These are phyloP conservation scores for Aspergillus latus DNA, from an alignment of 2,329 filamentous ascomycete genomes.

Conservation along the genomic window DNA sequence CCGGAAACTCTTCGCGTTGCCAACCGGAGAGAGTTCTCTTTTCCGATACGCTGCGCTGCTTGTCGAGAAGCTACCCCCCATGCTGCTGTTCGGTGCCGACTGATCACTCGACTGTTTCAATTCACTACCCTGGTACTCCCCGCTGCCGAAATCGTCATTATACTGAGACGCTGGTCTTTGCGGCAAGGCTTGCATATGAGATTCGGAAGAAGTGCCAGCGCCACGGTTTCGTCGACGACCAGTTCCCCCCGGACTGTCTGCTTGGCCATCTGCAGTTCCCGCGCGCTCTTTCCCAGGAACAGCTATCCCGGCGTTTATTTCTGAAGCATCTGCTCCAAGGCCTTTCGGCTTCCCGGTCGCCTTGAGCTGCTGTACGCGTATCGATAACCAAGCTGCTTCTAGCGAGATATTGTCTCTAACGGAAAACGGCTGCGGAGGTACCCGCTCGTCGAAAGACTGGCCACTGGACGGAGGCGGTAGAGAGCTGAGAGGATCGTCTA, in stretches of 20 bases:
- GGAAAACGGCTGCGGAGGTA: slow-evolving; percentile 74
- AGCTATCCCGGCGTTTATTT: slow-evolving; percentile 23
- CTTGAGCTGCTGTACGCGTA: slow-evolving; percentile 38
- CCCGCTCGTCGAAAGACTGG: slow-evolving; percentile 52
- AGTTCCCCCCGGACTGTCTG: slow-evolving; percentile 17
- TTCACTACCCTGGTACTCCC: slow-evolving; percentile 11
- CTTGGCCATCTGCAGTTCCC: slow-evolving; percentile 5
- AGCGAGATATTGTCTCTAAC: slow-evolving; percentile 75
- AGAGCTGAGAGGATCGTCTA: slow-evolving; percentile 84
- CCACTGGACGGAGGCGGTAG: slow-evolving; percentile 54
- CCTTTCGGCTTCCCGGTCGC: slow-evolving; percentile 5
- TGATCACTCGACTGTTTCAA: slow-evolving; percentile 21
- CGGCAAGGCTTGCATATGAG: slow-evolving; percentile 17
- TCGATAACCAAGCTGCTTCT: slow-evolving; percentile 71
- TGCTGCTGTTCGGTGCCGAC: slow-evolving; percentile 19
- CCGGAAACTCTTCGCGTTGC: slow-evolving; percentile 30
- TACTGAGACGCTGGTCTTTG: slow-evolving; percentile 17
- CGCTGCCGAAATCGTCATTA: slow-evolving; percentile 10
- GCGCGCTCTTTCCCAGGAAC: slow-evolving; percentile 25
- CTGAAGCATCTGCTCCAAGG: slow-evolving; percentile 13
- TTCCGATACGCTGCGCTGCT: slow-evolving; percentile 24
- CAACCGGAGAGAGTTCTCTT: slow-evolving; percentile 34
- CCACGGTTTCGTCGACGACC: slow-evolving; percentile 22
- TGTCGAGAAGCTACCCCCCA: slow-evolving; percentile 15
- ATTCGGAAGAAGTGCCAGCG: slow-evolving; percentile 17